Conservation (phyloP, 305 asterid species). For the Lippia alba region DNA sequence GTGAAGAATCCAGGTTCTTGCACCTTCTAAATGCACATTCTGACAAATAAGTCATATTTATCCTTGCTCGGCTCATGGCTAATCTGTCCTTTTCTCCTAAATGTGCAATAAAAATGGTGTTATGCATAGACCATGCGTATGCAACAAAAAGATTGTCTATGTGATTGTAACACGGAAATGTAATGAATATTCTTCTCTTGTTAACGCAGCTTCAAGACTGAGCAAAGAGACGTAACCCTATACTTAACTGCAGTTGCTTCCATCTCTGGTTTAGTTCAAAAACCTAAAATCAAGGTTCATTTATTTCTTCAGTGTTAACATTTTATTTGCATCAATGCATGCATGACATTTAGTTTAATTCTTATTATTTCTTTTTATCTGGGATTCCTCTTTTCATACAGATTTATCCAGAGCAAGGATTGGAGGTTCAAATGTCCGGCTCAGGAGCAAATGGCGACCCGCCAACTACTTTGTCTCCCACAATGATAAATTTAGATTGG, state of each 20-base stretch:
- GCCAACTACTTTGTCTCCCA: slow-evolving; percentile 91
- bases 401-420: slow-evolving; percentile 81
- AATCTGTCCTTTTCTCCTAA: too few relatives aligned
- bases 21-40: too few relatives aligned
- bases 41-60: too few relatives aligned
- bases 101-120: too few relatives aligned
- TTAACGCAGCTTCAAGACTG: slow-evolving; percentile 74
- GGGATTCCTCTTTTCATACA: slow-evolving; percentile 36
- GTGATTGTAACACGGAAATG: slow-evolving; percentile 11
- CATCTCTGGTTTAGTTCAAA: slow-evolving; percentile 66
- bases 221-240: slow-evolving; percentile 75
- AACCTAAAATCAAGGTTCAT: slow-evolving; percentile 67
- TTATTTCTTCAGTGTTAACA: slow-evolving; percentile 23
- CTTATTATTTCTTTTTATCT: background rate
- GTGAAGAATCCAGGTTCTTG: too few relatives aligned
- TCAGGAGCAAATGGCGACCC: slow-evolving; percentile 80
- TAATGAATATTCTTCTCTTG: slow-evolving; percentile 37
- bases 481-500: slow-evolving; percentile 70
- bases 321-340: slow-evolving; percentile 14
- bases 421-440: slow-evolving; percentile 71
- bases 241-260: slow-evolving; percentile 85
- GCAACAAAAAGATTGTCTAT: too few relatives aligned
- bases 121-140: too few relatives aligned
- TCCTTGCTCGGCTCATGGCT: too few relatives aligned
- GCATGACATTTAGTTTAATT: slow-evolving; percentile 6